phyloP scores from a whole-genome alignment of 352 stramenopile species.

The Proteromonas lacertae region DNA sequence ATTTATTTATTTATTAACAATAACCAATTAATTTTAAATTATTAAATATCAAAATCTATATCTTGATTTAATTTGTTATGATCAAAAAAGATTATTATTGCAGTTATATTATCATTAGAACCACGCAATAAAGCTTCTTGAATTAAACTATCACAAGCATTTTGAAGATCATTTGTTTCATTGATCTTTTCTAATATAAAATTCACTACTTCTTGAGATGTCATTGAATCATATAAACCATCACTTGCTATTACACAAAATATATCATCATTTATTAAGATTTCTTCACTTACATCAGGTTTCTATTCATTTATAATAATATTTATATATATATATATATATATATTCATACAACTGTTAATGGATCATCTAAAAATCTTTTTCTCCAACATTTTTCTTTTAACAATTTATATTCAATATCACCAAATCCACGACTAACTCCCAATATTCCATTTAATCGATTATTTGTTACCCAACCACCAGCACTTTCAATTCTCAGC shows the following conservation, averaged over 20 bases:
- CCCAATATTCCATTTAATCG: slow-evolving; percentile 59
- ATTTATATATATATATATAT: slow-evolving; percentile 15
- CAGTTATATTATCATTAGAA: slow-evolving; percentile 3
- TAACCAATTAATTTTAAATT: too few relatives aligned
- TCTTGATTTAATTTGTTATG: too few relatives aligned
- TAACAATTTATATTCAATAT: slow-evolving; percentile 10
- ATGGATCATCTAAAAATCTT: neutral
- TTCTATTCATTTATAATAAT: neutral
- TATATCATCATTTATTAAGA: slow-evolving; percentile 15
- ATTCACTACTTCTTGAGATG: slow-evolving; percentile 40
- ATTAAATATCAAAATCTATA: too few relatives aligned
- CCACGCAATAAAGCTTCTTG: neutral
- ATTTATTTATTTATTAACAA: too few relatives aligned
- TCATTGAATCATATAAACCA: slow-evolving; percentile 66
- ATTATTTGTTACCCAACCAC: slow-evolving; percentile 6
- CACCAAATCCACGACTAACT: slow-evolving; percentile 44
- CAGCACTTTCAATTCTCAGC: neutral
- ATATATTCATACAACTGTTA: slow-evolving; percentile 28
- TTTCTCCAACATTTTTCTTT: neutral
- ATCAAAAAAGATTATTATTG: neutral
- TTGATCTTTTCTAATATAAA: slow-evolving; percentile 29
- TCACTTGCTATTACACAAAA: slow-evolving; percentile 65
- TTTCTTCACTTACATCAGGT: slow-evolving; percentile 6
- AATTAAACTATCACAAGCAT: neutral
- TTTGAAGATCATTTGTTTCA: neutral